These are phyloP conservation scores for Cavenderia fasciculata DNA, from an alignment of 78 protist species.

Conservation along the genomic window DNA sequence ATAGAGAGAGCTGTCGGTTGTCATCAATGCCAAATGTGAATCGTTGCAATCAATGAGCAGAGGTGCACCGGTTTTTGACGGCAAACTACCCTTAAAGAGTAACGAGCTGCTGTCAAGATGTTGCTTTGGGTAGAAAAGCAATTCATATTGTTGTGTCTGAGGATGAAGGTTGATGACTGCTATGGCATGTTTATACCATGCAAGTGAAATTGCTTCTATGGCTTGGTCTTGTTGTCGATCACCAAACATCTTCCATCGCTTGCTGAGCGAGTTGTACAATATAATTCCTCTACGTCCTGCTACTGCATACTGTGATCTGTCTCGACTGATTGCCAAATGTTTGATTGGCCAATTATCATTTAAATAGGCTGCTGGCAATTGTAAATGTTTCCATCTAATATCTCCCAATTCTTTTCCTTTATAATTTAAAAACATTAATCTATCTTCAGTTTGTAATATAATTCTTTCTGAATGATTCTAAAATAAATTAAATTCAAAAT, in stretches of 20 bases:
- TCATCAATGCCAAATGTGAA: conserved; percentile 53
- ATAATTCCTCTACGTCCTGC: conserved; percentile 73
- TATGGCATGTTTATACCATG: conserved; percentile 71
- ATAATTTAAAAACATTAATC: conserved; percentile 60
- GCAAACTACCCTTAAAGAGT: neutral
- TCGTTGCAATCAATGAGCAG: conserved; percentile 79
- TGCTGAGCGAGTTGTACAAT: conserved; percentile 64
- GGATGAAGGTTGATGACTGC: conserved; percentile 28
- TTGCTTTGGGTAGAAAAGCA: conserved; percentile 65
- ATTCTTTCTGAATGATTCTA: conserved; percentile 77
- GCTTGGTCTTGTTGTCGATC: conserved; percentile 79
- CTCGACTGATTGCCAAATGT: conserved; percentile 55
- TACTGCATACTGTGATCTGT: conserved; percentile 72
- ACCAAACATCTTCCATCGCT: conserved; percentile 86
- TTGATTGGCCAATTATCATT: conserved; percentile 83
- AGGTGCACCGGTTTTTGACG: conserved; percentile 52
- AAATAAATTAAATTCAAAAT: neutral
- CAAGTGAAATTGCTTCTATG: conserved; percentile 33
- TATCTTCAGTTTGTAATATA: conserved; percentile 72
- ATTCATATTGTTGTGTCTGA: neutral
- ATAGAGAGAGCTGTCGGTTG: conserved; percentile 70
- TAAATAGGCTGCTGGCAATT: conserved; percentile 66
- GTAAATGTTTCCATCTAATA: conserved; percentile 78
- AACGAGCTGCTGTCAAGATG: conserved; percentile 42
- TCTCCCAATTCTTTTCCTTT: conserved; percentile 80